phyloP scores from a whole-genome alignment of 305 asterid species.

The Fraxinus sp. region DNA sequence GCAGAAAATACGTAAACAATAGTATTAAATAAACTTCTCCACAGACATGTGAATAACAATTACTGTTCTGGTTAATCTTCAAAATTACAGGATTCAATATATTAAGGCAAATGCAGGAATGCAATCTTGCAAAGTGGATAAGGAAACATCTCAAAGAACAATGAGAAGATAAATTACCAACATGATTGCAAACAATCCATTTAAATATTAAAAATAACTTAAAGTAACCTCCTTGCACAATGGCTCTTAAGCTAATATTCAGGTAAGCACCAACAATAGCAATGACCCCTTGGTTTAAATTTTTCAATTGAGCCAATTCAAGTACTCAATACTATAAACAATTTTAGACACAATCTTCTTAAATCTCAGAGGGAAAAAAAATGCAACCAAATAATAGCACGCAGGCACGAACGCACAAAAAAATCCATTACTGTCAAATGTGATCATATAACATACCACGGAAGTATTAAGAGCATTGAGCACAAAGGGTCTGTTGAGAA shows the following conservation, averaged over 20 bases:
- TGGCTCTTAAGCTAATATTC: neutral
- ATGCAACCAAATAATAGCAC: neutral
- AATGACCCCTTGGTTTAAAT: neutral
- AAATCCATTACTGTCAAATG: neutral
- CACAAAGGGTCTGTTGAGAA: slow-evolving; percentile 69
- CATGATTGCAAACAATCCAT: neutral
- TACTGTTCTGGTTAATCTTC: slow-evolving; percentile 13
- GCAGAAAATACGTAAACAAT: neutral
- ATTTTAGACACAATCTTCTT: neutral
- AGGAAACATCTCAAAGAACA: neutral
- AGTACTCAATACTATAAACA: neutral
- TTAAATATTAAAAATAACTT: slow-evolving; percentile 12
- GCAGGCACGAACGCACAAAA: neutral
- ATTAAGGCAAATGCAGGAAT: neutral
- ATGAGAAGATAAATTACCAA: neutral
- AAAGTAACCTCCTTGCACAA: slow-evolving; percentile 1
- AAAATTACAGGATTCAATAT: neutral
- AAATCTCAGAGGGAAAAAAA: neutral
- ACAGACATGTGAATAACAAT: neutral
- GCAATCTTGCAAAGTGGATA: neutral
- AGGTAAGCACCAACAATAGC: neutral
- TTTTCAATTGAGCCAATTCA: neutral
- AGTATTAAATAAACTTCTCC: neutral
- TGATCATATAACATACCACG: slow-evolving; percentile 34
- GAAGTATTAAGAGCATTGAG: slow-evolving; percentile 74